These are phyloP conservation scores for Mortierella claussenii DNA, from an alignment of 192 early-diverging fungal genomes.

Conservation along the genomic window DNA sequence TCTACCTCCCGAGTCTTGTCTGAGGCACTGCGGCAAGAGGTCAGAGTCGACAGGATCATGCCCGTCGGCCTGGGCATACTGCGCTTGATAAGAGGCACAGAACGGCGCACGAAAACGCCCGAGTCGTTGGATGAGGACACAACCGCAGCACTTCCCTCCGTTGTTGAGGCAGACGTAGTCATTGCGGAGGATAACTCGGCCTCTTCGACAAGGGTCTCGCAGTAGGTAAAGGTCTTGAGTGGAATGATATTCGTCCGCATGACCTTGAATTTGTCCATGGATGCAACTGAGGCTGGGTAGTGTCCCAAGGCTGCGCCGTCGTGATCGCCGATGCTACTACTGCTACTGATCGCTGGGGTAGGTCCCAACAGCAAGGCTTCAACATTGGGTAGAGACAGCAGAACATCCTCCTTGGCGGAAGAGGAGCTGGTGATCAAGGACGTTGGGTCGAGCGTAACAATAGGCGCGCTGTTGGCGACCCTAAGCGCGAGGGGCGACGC, in stretches of 20 bases:
- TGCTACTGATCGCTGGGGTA: not conserved
- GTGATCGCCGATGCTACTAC: not conserved
- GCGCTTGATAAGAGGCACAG: constrained; percentile 7
- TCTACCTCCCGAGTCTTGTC: not conserved
- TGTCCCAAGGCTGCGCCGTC: not conserved
- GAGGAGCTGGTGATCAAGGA: constrained; percentile 30
- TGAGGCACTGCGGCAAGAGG: not conserved
- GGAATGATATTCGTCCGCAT: constrained; percentile 34
- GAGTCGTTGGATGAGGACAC: not conserved
- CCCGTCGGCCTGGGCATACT: not conserved
- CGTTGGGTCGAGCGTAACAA: constrained; percentile 27
- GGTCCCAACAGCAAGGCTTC: not conserved
- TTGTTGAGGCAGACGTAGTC: not conserved
- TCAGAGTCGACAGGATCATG: not conserved
- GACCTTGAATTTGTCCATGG: constrained; percentile 44
- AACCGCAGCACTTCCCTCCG: too few relatives aligned
- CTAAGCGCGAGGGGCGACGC: constrained; percentile 20
- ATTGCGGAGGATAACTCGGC: not conserved
- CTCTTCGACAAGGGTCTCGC: constrained; percentile 30
- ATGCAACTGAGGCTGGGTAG: constrained; percentile 31
- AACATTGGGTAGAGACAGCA: constrained; percentile 8
- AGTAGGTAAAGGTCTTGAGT: constrained; percentile 43
- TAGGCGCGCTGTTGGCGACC: constrained; percentile 21
- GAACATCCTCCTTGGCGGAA: constrained; percentile 4
- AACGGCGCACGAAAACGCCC: not conserved